Base-by-base conservation (phyloP, 2,329 filamentous ascomycete genomes). In the Epichloe sp. region DNA sequence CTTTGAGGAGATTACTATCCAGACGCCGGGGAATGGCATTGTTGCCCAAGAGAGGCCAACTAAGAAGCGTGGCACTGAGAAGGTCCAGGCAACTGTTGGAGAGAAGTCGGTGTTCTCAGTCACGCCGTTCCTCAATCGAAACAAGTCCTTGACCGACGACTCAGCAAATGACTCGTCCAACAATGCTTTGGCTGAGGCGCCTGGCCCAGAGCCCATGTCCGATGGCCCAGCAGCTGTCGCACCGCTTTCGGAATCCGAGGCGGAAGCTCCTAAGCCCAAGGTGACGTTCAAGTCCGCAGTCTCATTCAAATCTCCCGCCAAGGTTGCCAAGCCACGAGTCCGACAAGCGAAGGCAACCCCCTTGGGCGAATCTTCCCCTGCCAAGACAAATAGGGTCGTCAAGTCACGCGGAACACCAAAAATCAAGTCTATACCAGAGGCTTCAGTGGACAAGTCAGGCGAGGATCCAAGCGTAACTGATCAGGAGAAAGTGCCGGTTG, bases 21-120 rank as follows among this genome's bases (percentile, higher is more conserved):
- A 73, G 42, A 72, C 77, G 4, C 66, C 71, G 61, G 60, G 77
- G 58, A 34, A 74, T 62, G 49, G 71, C 57, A 63, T 71, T 47
- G 54, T 69, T 53, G 62, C 67, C 48, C 58, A 62, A 51, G 72
- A 70, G 56, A 70, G 70, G 42, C 63, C 64, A 36, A 59, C 68
- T 53, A 85, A 83, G 65, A 83, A 81, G 63, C 71, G 74, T 51
- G 75, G 71, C 46, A 65, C 71, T 31, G 77, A 81, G 1, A 69
- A 49, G 19, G 48, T 44, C 19, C 38, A 80, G 51, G 58, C 68
- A 1, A 50, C 61, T 12, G 72, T 86, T 5, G 88, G 86, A 34
- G 88, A 95, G 62, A 96, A 95, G 66, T 96, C 90, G 0, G 83
- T 78, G 3, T 96, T 97, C 66, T 95, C 89, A 4, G 88, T 96